phyloP scores from a whole-genome alignment of 805 yeast genomes.

The Candida andamanensis region DNA sequence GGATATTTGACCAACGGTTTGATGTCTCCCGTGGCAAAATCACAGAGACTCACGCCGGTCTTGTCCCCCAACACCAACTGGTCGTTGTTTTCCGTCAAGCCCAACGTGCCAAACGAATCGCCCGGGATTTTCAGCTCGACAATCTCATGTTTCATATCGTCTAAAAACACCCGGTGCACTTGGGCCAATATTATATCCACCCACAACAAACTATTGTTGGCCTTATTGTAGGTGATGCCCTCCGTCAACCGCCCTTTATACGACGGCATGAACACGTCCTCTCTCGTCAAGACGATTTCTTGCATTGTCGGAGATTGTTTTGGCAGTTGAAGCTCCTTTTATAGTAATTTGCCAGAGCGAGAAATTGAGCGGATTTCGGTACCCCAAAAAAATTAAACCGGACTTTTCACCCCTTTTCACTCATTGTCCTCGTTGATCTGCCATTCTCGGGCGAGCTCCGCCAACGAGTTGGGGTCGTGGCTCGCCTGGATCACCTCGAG shows the following conservation, averaged over 20 bases:
- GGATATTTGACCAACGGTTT: conserved; percentile 40
- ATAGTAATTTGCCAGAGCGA: too few species aligned
- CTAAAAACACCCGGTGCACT: conserved; percentile 29
- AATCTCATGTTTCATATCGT: conserved; percentile 27
- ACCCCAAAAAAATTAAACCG: too few species aligned
- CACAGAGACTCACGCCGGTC: conserved; percentile 56
- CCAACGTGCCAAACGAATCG: conserved; percentile 66
- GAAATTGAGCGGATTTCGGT: too few species aligned
- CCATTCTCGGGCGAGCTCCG: conserved; percentile 33
- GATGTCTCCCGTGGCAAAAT: conserved; percentile 31
- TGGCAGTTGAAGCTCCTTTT: too few species aligned
- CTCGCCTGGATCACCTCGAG: conserved; percentile 85
- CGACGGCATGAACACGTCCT: conserved; percentile 15
- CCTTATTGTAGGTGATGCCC: conserved; percentile 59
- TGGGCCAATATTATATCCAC: conserved; percentile 38
- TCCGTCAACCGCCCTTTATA: conserved; percentile 53
- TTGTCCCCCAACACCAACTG: conserved; percentile 57
- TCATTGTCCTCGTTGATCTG: conserved; percentile 9
- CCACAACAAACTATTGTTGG: conserved; percentile 49
- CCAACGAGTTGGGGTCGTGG: conserved; percentile 61
- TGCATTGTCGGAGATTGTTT: conserved; percentile 1
- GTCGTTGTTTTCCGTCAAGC: conserved; percentile 53
- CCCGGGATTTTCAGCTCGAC: conserved; percentile 29
- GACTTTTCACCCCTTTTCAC: neutral
- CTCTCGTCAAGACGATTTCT: conserved; percentile 5